Conservation (phyloP, 1,284 basidiomycete species). For the Heliocybe sulcata region DNA sequence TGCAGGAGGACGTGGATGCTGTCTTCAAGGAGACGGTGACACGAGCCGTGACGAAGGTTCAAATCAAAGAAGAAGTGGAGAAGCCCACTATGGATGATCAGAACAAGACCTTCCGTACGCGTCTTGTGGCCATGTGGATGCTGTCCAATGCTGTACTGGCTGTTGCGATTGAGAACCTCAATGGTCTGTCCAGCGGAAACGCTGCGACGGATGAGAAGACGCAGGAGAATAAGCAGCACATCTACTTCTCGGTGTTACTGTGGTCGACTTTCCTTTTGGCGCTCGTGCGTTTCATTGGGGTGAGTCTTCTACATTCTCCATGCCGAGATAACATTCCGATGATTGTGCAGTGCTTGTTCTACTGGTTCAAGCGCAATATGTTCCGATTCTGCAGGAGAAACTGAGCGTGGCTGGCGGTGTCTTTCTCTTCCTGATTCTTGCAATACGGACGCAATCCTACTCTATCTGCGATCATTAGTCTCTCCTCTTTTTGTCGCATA, state of each 20-base stretch:
- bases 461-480: neutral
- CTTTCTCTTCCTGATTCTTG: neutral
- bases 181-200: slow-evolving; percentile 55
- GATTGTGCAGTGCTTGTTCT: slow-evolving; percentile 59
- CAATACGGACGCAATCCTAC: no score
- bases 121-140: slow-evolving; percentile 84
- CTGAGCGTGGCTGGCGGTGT: slow-evolving; percentile 27
- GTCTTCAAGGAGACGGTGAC: slow-evolving; percentile 92
- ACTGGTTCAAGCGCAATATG: slow-evolving; percentile 78
- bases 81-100: slow-evolving; percentile 87
- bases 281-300: slow-evolving; percentile 76
- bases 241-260: slow-evolving; percentile 80
- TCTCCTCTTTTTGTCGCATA: neutral
- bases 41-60: slow-evolving; percentile 82
- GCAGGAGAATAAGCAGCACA: slow-evolving; percentile 59
- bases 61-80: slow-evolving; percentile 62
- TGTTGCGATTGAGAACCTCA: slow-evolving; percentile 80
- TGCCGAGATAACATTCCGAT: slow-evolving; percentile 7
- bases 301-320: slow-evolving; percentile 33
- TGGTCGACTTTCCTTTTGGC: slow-evolving; percentile 87
- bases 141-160: slow-evolving; percentile 75
- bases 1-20: slow-evolving; percentile 87
- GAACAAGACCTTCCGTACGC: slow-evolving; percentile 92
- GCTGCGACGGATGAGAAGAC: slow-evolving; percentile 35
- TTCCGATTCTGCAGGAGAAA: slow-evolving; percentile 78